phyloP scores from a whole-genome alignment of 768 basidiomycete species.

The Dioszegia crocea region DNA sequence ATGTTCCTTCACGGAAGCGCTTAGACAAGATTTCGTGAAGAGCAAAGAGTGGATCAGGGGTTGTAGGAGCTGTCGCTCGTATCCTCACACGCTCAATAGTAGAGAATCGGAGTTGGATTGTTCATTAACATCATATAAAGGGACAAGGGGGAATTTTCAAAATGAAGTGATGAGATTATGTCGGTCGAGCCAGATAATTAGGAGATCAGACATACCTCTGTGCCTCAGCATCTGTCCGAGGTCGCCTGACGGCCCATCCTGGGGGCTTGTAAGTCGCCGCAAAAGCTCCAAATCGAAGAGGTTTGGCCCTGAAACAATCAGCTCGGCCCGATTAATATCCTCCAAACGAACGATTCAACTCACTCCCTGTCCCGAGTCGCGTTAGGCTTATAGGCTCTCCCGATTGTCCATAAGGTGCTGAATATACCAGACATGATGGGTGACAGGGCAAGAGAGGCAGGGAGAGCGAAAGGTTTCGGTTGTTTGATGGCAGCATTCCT shows the following conservation, averaged over 20 bases:
- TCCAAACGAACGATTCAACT: not conserved
- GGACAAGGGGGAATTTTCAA: not conserved
- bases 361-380: constrained; percentile 33
- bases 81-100: constrained; percentile 15
- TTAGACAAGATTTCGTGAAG: constrained; percentile 16
- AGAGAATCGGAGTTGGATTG: constrained; percentile 39
- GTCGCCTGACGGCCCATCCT: constrained; percentile 33
- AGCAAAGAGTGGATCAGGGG: constrained; percentile 12
- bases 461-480: not conserved
- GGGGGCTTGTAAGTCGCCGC: constrained; percentile 40
- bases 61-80: constrained; percentile 11
- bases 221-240: constrained; percentile 43
- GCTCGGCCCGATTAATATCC: not conserved
- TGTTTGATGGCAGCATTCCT: constrained; percentile 1
- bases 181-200: constrained; percentile 5
- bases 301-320: constrained; percentile 13
- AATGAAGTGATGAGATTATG: not conserved
- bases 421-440: constrained; percentile 11
- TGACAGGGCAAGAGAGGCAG: not conserved
- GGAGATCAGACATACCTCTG: constrained; percentile 31
- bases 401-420: constrained; percentile 34
- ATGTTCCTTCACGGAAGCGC: not conserved
- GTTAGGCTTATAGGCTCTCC: constrained; percentile 33
- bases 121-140: constrained; percentile 9
- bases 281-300: constrained; percentile 44